These are phyloP conservation scores for Musa itinerans DNA, from an alignment of 176 grass and related monocot species.

Conservation along the genomic window DNA sequence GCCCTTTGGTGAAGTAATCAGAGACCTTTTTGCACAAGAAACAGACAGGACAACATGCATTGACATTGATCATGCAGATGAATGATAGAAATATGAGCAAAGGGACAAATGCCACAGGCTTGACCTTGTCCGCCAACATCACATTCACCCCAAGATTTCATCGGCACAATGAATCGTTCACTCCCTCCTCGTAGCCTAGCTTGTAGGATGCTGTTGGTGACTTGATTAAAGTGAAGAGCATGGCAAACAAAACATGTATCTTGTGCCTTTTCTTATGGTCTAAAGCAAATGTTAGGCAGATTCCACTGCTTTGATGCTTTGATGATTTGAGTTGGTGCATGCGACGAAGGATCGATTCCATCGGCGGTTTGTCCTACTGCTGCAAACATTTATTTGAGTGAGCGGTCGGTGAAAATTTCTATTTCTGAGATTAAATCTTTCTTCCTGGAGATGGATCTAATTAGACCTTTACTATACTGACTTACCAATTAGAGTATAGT, in stretches of 20 bases:
- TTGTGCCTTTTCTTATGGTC: not conserved
- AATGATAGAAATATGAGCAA: not conserved
- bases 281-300: not conserved
- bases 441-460: too few relatives aligned
- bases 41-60: not conserved
- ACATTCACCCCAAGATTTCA: not conserved
- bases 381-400: too few relatives aligned
- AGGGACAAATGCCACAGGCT: conserved; percentile 1
- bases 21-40: not conserved
- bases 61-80: not conserved
- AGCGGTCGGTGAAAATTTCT: too few relatives aligned
- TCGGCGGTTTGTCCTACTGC: not conserved
- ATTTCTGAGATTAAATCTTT: too few relatives aligned
- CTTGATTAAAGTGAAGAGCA: not conserved
- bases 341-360: not conserved
- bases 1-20: not conserved
- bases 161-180: not conserved
- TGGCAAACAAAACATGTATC: not conserved
- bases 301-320: not conserved
- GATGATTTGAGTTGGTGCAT: not conserved
- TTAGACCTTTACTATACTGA: too few relatives aligned
- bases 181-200: not conserved
- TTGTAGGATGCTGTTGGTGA: not conserved
- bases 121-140: not conserved
- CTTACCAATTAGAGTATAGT: too few relatives aligned